A percentile compares a stretch with the other conserved stretches of the same genome.
Conservation (phyloP, 2,329 filamentous ascomycete genomes). For the Aspergillus proliferans region DNA sequence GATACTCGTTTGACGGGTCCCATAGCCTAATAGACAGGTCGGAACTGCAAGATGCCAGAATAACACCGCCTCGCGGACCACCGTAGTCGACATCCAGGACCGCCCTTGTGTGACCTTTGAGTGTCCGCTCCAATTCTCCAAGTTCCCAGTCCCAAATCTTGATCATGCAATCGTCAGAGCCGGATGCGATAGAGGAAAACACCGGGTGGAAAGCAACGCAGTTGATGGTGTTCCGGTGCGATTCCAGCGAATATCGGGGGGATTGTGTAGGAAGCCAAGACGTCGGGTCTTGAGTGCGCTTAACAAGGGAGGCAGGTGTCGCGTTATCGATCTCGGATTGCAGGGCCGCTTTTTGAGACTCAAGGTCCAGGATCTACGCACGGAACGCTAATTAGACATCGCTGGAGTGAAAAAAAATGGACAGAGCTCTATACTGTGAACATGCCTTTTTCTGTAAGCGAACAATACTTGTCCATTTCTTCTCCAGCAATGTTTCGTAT, state of each 20-base stretch:
- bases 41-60: slow-evolving; percentile 77
- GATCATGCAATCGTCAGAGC: slow-evolving; percentile 86
- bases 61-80: slow-evolving; percentile 69
- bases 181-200: slow-evolving; percentile 83
- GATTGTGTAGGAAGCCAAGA: slow-evolving; percentile 83
- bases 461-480: slow-evolving; percentile 97
- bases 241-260: slow-evolving; percentile 74
- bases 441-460: slow-evolving; percentile 83
- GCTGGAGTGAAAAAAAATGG: not conserved
- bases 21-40: slow-evolving; percentile 93
- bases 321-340: slow-evolving; percentile 80
- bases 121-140: slow-evolving; percentile 79
- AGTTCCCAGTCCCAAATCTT: slow-evolving; percentile 98
- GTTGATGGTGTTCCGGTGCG: slow-evolving; percentile 73
- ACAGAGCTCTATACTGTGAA: not conserved
- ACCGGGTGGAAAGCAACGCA: slow-evolving; percentile 89
- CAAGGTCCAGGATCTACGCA: slow-evolving; percentile 78
- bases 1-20: slow-evolving; percentile 89
- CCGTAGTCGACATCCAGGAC: slow-evolving; percentile 88
- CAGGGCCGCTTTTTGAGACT: slow-evolving; percentile 64
- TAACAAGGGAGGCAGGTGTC: slow-evolving; percentile 70
- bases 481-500: slow-evolving; percentile 86
- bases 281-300: slow-evolving; percentile 74
- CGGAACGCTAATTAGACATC: slow-evolving; percentile 7
- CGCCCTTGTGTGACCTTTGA: slow-evolving; percentile 86